Base-by-base conservation (phyloP, 306 rosid genomes). In the Herpetospermum pedunculosum region DNA sequence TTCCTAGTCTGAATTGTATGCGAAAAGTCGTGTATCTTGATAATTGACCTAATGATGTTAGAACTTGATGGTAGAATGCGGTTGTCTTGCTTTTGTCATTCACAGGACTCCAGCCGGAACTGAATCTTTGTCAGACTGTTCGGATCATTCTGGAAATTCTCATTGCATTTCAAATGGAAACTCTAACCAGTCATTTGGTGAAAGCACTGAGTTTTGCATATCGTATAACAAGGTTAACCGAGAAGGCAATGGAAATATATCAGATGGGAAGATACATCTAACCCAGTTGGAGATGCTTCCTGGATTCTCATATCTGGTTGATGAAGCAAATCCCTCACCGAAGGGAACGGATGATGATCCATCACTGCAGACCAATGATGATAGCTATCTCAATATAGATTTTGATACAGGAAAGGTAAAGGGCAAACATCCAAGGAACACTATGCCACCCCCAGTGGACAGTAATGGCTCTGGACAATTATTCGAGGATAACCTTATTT, bases 61-160 rank as follows among this genome's bases (percentile, higher is more conserved):
- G 55, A 79, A 73, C 77, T 73, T 83, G 74, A 76, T 72, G 49
- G 58, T 82, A 70, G 71, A 59, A 62, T 75, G 58, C 41, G 30
- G 60, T 73, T 67, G 21, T 74, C 28, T 59, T 83, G 76, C 53
- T 81, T 83, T 55, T 75, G 30, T 63, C 67, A 37, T 49, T 59
- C 55, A 49, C 75, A 94, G 99, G 99, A 85, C 91, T 76, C 95
- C 90, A 2, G 97, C 76, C 60, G 95, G 84, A 64, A 84, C 88
- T 46, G 87, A 83, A 77, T 89, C 99, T 21, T 58, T 80, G 23
- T 91, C 90, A 1, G 95, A 81, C 48, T 92, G 81, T 75, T 84
- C 87, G 6, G 92, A 83, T 69, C 84, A 62, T 87, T 88, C 81
- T 28, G 87, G 84, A 67, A 85, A 80, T 81, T 78, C 83, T 74